phyloP scores from a whole-genome alignment of 306 rosid species.

The Trichosanthes truncata region DNA sequence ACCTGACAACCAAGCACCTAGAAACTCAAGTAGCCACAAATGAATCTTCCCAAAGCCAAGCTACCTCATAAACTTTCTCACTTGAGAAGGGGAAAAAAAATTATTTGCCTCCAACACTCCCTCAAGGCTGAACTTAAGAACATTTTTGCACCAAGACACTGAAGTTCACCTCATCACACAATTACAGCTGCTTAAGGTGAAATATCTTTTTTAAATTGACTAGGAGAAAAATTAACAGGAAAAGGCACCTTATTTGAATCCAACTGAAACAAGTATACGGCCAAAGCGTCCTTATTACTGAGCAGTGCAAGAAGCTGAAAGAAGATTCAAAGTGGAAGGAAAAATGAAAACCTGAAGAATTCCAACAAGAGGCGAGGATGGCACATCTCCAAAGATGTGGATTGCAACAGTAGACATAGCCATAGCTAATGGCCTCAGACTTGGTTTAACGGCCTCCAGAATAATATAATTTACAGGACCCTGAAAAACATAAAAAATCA shows the following conservation, averaged over 20 bases:
- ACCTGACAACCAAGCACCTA: too few relatives aligned
- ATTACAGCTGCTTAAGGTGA: neutral
- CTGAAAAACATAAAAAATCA: slow-evolving; percentile 30
- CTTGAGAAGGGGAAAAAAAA: neutral
- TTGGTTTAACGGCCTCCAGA: slow-evolving; percentile 69
- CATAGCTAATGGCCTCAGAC: slow-evolving; percentile 80
- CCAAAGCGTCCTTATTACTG: neutral
- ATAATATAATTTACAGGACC: slow-evolving; percentile 65
- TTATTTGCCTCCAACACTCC: neutral
- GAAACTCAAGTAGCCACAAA: neutral
- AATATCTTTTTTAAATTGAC: neutral
- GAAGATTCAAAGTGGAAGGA: neutral
- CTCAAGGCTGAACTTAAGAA: neutral
- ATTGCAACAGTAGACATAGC: slow-evolving; percentile 69
- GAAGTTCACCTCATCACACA: neutral
- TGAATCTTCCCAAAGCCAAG: neutral
- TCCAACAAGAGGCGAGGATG: slow-evolving; percentile 87
- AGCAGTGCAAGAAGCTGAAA: neutral
- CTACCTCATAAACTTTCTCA: neutral
- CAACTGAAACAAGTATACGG: neutral
- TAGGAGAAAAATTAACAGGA: neutral
- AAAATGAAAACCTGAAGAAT: slow-evolving; percentile 50
- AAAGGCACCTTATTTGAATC: neutral
- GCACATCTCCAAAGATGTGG: slow-evolving; percentile 87
- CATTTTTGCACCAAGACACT: neutral